Evolutionary conservation across 805 yeast genomes (phyloP).

Genomic region (Yamadazyma endophytica): DNA sequence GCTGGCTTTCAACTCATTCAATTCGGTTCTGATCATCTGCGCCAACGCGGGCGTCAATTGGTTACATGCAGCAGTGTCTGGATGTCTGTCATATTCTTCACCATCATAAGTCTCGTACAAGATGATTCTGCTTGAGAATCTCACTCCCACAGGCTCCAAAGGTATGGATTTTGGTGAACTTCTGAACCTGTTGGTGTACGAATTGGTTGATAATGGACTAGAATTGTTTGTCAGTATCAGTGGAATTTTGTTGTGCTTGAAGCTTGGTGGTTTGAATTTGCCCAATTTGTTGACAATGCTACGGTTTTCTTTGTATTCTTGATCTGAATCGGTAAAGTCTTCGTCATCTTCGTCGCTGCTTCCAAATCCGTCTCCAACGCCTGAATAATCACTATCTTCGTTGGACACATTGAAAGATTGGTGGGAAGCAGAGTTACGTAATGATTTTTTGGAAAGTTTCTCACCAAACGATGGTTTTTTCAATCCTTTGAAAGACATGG

Average conservation of each 20-base stretch:
- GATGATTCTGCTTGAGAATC: constrained; percentile 77
- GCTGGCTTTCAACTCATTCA: constrained; percentile 69
- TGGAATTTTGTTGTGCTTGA: constrained; percentile 3
- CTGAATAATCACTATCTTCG: constrained; percentile 22
- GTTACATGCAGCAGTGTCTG: constrained; percentile 90
- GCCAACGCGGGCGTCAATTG: constrained; percentile 85
- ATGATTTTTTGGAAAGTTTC: constrained; percentile 20
- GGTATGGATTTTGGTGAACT: background rate
- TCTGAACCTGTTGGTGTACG: background rate
- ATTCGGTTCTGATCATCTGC: constrained; percentile 78
- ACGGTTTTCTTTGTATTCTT: constrained; percentile 3
- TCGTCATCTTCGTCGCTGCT: constrained; percentile 10
- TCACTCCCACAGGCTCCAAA: constrained; percentile 37
- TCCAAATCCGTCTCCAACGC: constrained; percentile 39
- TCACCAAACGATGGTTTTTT: constrained; percentile 53
- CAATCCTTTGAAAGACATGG: constrained; percentile 60
- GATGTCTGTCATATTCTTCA: constrained; percentile 86
- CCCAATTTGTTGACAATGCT: background rate
- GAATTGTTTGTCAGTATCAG: constrained; percentile 2
- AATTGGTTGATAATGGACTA: background rate
- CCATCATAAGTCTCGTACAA: constrained; percentile 81
- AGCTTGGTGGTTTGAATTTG: background rate
- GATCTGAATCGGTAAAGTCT: constrained; percentile 1
- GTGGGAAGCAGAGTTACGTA: constrained; percentile 35
- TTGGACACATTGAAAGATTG: constrained; percentile 38